Evolutionary conservation across 176 grass and related monocot species (phyloP).

Genomic region (Elymus sibiricus): DNA sequence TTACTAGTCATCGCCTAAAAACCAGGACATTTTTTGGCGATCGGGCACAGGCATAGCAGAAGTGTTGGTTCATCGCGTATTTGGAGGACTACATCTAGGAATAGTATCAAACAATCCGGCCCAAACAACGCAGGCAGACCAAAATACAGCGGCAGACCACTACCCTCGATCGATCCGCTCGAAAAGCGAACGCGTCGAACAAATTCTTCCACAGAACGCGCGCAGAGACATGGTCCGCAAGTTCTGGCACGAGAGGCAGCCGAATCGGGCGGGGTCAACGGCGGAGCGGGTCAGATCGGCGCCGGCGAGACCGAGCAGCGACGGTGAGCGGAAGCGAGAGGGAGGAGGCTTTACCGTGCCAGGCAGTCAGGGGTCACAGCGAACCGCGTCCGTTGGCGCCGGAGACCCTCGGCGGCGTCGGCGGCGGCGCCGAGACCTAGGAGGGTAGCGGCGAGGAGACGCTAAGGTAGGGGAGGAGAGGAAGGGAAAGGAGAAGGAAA

Average conservation of each 20-base stretch:
- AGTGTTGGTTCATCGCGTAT: not conserved
- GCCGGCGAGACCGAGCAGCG: not conserved
- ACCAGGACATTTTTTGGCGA: not conserved
- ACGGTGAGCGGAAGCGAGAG: not conserved
- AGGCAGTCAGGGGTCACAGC: not conserved
- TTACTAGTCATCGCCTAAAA: not conserved
- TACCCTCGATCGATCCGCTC: conserved; percentile 15
- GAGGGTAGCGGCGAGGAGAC: conserved; percentile 29
- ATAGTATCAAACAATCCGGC: not conserved
- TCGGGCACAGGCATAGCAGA: not conserved
- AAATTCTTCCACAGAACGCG: not conserved
- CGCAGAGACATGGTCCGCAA: not conserved
- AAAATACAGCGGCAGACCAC: not conserved
- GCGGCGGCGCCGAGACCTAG: not conserved
- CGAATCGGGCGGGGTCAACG: conserved; percentile 38
- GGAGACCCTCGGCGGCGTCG: not conserved
- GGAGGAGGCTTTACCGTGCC: conserved; percentile 15
- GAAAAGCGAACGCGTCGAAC: not conserved
- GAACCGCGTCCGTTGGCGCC: not conserved
- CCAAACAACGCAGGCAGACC: not conserved
- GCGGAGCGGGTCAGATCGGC: conserved; percentile 30
- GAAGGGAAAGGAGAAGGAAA: conserved; percentile 3
- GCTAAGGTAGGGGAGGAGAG: not conserved
- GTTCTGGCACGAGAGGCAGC: not conserved
- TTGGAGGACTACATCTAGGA: not conserved